Conservation (phyloP, 139 green algal genomes). For the Bryopsis sp. region DNA sequence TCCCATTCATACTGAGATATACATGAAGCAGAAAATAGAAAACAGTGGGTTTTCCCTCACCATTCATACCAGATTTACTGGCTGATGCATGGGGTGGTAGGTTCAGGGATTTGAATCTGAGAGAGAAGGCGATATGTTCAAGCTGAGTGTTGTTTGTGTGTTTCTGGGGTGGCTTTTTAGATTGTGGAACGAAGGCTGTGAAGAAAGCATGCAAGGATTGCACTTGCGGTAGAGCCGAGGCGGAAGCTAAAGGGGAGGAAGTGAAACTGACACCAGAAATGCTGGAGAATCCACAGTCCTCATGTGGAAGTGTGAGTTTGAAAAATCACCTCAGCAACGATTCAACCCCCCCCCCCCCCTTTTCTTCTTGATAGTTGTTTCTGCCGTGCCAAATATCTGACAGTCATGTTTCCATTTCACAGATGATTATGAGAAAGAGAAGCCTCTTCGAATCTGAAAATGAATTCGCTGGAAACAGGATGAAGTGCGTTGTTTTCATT, state of each 20-base stretch:
- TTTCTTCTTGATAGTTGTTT: not conserved
- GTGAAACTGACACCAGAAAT: slow-evolving; percentile 75
- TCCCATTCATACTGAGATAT: too few species aligned
- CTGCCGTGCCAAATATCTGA: too few species aligned
- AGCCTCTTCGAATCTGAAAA: too few species aligned
- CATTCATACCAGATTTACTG: not conserved
- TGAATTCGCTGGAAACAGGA: not conserved
- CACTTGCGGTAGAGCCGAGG: slow-evolving; percentile 84
- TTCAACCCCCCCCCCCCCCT: too few species aligned
- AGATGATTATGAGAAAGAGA: too few species aligned
- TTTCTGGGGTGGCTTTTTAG: not conserved
- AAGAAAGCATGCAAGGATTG: slow-evolving; percentile 96
- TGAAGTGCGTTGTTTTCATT: slow-evolving; percentile 1
- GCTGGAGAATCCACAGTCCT: slow-evolving; percentile 82
- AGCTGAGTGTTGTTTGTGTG: slow-evolving; percentile 38
- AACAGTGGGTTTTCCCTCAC: too few species aligned
- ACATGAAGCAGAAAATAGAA: too few species aligned
- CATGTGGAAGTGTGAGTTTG: slow-evolving; percentile 71
- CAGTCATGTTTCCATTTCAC: too few species aligned
- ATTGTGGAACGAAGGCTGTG: slow-evolving; percentile 12
- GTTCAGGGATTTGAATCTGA: not conserved
- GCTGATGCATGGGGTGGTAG: not conserved
- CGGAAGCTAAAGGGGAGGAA: slow-evolving; percentile 41
- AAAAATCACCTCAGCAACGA: not conserved
- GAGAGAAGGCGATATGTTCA: slow-evolving; percentile 40